Evolutionary conservation across 805 yeast species (phyloP).

Genomic region (Saccharomycopsis fibuligera): DNA sequence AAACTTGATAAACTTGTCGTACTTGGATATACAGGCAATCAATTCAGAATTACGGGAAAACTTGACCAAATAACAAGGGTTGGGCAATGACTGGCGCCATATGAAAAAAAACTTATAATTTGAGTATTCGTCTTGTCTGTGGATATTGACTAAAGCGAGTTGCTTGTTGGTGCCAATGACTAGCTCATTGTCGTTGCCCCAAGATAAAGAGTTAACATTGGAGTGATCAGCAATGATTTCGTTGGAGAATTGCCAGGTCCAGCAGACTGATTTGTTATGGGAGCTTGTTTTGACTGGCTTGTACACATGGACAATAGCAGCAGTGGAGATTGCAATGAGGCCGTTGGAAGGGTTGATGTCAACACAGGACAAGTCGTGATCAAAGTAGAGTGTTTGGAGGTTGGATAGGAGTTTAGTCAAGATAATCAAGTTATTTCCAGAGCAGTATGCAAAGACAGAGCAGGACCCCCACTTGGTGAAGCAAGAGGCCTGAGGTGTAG

Average conservation of each 20-base stretch:
- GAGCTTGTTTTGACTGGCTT: conserved; percentile 38
- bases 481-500: conserved; percentile 13
- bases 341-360: conserved; percentile 61
- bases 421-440: conserved; percentile 81
- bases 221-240: conserved; percentile 26
- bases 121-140: conserved; percentile 37
- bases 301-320: conserved; percentile 39
- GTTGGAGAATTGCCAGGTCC: conserved; percentile 39
- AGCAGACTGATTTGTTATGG: conserved; percentile 28
- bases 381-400: conserved; percentile 73
- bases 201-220: conserved; percentile 39
- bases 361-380: conserved; percentile 58
- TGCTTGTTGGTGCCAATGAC: conserved; percentile 49
- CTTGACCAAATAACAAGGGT: conserved; percentile 49
- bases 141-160: conserved; percentile 47
- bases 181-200: conserved; percentile 54
- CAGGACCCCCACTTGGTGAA: conserved; percentile 17
- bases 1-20: conserved; percentile 63
- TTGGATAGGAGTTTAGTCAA: conserved; percentile 44
- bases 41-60: conserved; percentile 64
- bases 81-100: conserved; percentile 46
- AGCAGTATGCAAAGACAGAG: conserved; percentile 50
- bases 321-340: conserved; percentile 45
- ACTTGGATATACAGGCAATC: conserved; percentile 56
- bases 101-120: conserved; percentile 28